A percentile compares a stretch with the other conserved stretches of the same genome.
Conservation (phyloP, 148 eudicot genomes). For the Silene latifolia region DNA sequence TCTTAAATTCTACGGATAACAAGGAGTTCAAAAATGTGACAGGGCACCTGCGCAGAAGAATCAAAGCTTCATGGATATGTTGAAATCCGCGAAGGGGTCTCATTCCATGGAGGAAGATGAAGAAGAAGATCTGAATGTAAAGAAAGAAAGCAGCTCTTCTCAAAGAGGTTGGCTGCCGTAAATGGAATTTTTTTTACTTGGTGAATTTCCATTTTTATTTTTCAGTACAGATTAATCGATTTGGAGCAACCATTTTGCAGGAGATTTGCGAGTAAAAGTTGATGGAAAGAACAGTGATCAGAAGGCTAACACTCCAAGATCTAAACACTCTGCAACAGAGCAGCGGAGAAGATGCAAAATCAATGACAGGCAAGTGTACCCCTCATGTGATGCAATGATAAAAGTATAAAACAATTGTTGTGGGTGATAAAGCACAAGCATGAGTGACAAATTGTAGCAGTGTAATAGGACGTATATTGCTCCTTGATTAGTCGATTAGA, state of each 20-base stretch:
- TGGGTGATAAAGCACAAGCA: too few relatives aligned
- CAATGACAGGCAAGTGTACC: conserved; percentile 84
- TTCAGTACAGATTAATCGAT: neutral
- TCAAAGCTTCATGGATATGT: conserved; percentile 75
- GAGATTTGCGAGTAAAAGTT: conserved; percentile 61
- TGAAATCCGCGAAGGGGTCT: conserved; percentile 63
- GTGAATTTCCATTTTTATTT: neutral
- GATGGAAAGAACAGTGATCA: conserved; percentile 65
- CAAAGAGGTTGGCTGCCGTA: conserved; percentile 32
- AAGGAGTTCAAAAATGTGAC: conserved; percentile 18
- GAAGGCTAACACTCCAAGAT: conserved; percentile 85
- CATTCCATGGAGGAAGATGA: conserved; percentile 71
- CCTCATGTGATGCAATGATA: neutral
- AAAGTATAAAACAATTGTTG: neutral
- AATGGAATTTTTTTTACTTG: neutral
- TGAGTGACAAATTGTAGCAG: too few relatives aligned
- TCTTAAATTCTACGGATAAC: conserved; percentile 3
- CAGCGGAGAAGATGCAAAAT: conserved; percentile 96
- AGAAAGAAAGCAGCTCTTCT: conserved; percentile 60
- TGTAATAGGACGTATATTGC: too few relatives aligned
- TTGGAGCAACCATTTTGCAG: conserved; percentile 32
- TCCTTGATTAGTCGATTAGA: too few relatives aligned
- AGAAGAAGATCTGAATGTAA: conserved; percentile 58
- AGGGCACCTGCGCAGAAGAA: conserved; percentile 60
- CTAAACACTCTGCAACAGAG: conserved; percentile 97